These are phyloP conservation scores for Laetiporus sulphureus DNA, from an alignment of 1,284 basidiomycete genomes.

Conservation along the genomic window DNA sequence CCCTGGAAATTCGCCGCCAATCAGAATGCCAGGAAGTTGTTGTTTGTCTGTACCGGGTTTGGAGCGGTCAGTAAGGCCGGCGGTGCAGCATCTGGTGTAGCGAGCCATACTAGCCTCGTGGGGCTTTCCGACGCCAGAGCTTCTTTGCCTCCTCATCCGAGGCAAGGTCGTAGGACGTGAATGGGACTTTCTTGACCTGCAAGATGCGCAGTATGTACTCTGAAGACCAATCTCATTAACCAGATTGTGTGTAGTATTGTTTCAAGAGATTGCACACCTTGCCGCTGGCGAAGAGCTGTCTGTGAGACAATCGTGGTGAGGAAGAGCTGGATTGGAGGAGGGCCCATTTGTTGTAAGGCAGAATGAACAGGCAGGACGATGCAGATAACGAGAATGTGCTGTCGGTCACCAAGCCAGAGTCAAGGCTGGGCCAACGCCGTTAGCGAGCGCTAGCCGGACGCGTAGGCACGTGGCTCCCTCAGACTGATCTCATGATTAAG, in stretches of 20 bases:
- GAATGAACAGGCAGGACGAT: slow-evolving; percentile 6
- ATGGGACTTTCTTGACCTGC: slow-evolving; percentile 77
- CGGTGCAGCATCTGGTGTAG: not conserved
- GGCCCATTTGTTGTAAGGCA: too few species aligned
- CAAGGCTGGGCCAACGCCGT: not conserved
- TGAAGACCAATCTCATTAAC: slow-evolving; percentile 21
- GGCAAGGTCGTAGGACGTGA: slow-evolving; percentile 74
- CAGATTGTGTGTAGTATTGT: not conserved
- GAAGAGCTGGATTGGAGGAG: slow-evolving; percentile 74
- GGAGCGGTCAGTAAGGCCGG: slow-evolving; percentile 4
- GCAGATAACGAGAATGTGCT: slow-evolving; percentile 1
- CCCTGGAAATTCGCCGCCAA: slow-evolving; percentile 60
- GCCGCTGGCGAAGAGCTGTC: slow-evolving; percentile 64
- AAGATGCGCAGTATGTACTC: slow-evolving; percentile 71
- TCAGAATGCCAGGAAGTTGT: slow-evolving; percentile 72
- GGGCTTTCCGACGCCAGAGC: slow-evolving; percentile 73
- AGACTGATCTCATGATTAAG: not conserved
- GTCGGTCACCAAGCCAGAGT: too few species aligned
- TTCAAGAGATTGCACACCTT: slow-evolving; percentile 32
- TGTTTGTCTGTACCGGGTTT: slow-evolving; percentile 53
- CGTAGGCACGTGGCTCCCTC: slow-evolving; percentile 7
- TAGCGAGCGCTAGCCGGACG: not conserved
- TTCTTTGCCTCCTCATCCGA: slow-evolving; percentile 76
- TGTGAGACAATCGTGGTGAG: slow-evolving; percentile 82
- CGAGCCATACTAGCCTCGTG: slow-evolving; percentile 39